Conservation (phyloP, 257 asterid species). For the Misopates orontium region DNA sequence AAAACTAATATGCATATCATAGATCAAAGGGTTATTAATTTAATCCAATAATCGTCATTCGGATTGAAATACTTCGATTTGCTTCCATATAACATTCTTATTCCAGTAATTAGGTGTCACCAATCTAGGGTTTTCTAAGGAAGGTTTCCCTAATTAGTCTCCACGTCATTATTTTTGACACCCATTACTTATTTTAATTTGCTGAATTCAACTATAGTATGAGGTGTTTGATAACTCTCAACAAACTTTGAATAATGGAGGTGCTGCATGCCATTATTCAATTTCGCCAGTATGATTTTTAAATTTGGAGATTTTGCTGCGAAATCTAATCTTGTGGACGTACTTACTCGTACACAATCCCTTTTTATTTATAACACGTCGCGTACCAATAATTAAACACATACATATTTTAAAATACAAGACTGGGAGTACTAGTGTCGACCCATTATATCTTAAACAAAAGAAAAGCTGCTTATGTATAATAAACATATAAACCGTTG, state of each 20-base stretch:
- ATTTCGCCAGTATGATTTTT: neutral
- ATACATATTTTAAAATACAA: neutral
- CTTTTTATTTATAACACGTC: neutral
- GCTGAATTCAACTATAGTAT: neutral
- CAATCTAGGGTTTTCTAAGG: constrained; percentile 22
- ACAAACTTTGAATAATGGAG: neutral
- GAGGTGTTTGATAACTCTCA: constrained; percentile 12
- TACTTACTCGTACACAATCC: neutral
- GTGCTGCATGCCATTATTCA: neutral
- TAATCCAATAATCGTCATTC: neutral
- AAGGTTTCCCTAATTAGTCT: constrained; percentile 47
- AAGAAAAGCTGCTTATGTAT: neutral
- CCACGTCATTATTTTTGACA: constrained; percentile 15
- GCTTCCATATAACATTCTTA: neutral
- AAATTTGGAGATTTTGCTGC: neutral
- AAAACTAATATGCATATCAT: neutral
- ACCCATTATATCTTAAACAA: neutral
- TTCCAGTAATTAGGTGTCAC: constrained; percentile 30
- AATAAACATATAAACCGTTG: constrained; percentile 26
- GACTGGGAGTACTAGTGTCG: neutral
- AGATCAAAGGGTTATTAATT: neutral
- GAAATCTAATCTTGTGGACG: constrained; percentile 8
- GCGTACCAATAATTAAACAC: neutral
- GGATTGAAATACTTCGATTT: too few species aligned
- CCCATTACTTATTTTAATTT: neutral